phyloP scores from a whole-genome alignment of 78 protist species.

The slime mould (Dictyostelium discoideum) region dicty_2.7 NC_007088.5:2643001-2643500 shows the following conservation, averaged over 20 bases:
- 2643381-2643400: too few relatives aligned
- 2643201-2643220: constrained; percentile 77
- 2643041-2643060: constrained; percentile 47
- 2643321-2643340: too few relatives aligned
- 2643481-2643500: too few relatives aligned
- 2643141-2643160: constrained; percentile 68
- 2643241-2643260: constrained; percentile 68
- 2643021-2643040: constrained; percentile 41
- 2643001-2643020: constrained; percentile 61
- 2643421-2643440: too few relatives aligned
- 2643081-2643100: constrained; percentile 77
- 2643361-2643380: too few relatives aligned
- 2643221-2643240: constrained; percentile 75
- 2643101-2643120: constrained; percentile 62
- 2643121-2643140: constrained; percentile 59
- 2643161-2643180: constrained; percentile 69
- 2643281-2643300: too few relatives aligned
- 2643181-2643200: constrained; percentile 74
- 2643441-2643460: too few relatives aligned
- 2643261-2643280: not conserved
- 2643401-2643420: too few relatives aligned
- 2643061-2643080: constrained; percentile 63
- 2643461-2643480: too few relatives aligned
- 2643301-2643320: too few relatives aligned
- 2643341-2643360: too few relatives aligned